These are phyloP conservation scores for Leonotis leonurus DNA, from an alignment of 257 asterid genomes.

Conservation along the genomic window DNA sequence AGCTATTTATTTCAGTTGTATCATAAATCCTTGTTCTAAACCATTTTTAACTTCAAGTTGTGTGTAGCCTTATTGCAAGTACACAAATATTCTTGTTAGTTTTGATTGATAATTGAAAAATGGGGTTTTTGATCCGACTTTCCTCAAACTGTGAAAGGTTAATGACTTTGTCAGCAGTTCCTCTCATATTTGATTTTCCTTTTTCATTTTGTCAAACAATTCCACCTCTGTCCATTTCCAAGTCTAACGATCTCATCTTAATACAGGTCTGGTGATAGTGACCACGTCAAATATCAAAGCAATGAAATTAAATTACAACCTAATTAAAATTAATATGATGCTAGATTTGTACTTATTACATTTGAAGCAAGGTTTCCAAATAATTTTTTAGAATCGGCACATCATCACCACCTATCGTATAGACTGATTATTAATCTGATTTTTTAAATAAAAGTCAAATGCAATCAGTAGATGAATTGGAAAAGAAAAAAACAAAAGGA, in stretches of 20 bases:
- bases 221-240: background rate
- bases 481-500: background rate
- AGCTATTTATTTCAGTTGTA: background rate
- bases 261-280: background rate
- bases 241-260: conserved; percentile 6
- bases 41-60: conserved; percentile 7
- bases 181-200: background rate
- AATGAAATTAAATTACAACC: background rate
- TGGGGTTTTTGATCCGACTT: conserved; percentile 12
- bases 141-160: conserved; percentile 15
- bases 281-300: background rate
- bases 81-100: conserved; percentile 15
- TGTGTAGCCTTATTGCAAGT: conserved; percentile 19
- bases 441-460: background rate
- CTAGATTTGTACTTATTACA: background rate
- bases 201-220: conserved; percentile 8
- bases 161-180: conserved; percentile 30
- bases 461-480: background rate
- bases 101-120: conserved; percentile 14
- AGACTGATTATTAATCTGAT: background rate
- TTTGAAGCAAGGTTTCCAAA: no score
- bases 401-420: no score
- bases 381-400: background rate
- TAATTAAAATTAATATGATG: no score
- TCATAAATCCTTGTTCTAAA: background rate